Conservation (phyloP, 768 basidiomycete genomes). For the Boletales sp. region DNA sequence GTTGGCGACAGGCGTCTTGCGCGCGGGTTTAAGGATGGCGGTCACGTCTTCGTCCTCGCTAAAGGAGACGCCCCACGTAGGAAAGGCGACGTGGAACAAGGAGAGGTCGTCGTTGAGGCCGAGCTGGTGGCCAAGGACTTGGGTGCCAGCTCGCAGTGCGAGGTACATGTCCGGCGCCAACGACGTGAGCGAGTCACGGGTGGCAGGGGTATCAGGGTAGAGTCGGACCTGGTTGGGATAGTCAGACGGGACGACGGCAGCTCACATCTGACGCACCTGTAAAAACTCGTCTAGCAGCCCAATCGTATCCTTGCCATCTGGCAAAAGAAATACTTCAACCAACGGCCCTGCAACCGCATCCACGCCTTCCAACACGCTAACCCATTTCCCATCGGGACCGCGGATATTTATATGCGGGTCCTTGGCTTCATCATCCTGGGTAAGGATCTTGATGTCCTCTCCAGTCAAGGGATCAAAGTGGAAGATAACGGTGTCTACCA, state of each 20-base stretch:
- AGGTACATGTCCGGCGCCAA: slow-evolving; percentile 50
- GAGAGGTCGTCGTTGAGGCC: slow-evolving; percentile 40
- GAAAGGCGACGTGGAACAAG: slow-evolving; percentile 47
- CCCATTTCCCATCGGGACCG: slow-evolving; percentile 14
- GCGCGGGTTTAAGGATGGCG: slow-evolving; percentile 43
- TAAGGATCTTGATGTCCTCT: slow-evolving; percentile 42
- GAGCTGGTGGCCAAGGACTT: slow-evolving; percentile 58
- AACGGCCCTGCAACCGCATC: slow-evolving; percentile 59
- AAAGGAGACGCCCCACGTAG: slow-evolving; percentile 65
- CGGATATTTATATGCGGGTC: not conserved
- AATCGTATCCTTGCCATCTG: slow-evolving; percentile 45
- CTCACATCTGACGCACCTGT: slow-evolving; percentile 46
- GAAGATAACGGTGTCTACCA: slow-evolving; percentile 71
- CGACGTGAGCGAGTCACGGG: slow-evolving; percentile 41
- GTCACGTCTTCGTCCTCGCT: slow-evolving; percentile 56
- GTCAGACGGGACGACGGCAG: not conserved
- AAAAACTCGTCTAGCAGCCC: slow-evolving; percentile 73
- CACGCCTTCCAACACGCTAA: slow-evolving; percentile 49
- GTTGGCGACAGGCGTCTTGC: slow-evolving; percentile 55
- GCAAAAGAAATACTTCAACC: slow-evolving; percentile 56
- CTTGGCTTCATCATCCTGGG: slow-evolving; percentile 5
- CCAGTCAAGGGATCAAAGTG: slow-evolving; percentile 79
- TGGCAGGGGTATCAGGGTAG: slow-evolving; percentile 58
- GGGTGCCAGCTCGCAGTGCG: slow-evolving; percentile 48
- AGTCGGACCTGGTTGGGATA: slow-evolving; percentile 46